Base-by-base conservation (phyloP, 352 stramenopile species). In the Globisporangium splendens region DNA sequence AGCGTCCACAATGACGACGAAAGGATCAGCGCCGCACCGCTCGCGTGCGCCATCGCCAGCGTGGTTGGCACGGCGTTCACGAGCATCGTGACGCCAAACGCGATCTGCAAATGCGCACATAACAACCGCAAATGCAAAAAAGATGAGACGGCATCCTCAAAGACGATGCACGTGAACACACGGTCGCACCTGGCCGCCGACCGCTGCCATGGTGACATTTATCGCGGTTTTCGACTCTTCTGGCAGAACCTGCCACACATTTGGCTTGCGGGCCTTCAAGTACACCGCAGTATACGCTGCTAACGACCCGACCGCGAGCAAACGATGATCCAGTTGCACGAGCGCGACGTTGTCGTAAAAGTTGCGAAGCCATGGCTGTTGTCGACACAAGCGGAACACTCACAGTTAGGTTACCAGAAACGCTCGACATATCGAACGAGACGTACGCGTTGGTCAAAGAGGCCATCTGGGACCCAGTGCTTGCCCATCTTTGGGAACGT, bases 311-410 rank as follows among this genome's bases (percentile, higher is more conserved):
- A 96, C 75, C 7, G 96, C 97, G 22, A 99, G 71, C 5, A 98
- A 47, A 38, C 97, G 86, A 69, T 99, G 96, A 69, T 99, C 93
- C 41, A 98, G 91, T 70, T 99, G 96, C 47, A 99, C 97, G 3
- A 92, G 95, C 11, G 95, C 96, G 21, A 95, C 96, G 64, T 98
- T 99, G 59, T 99, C 95, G 61, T 98, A 93, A 33, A 98, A 85
- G 61, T 99, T 99, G 58, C 86, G 79, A 63, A 87, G 84, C 62
- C 71, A 86, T 1, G 93, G 93, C 63, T 83, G 50, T 5, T 31
- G 43, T 33, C 4, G 4, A 59, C 12, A 47, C n/a, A 17, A 5
- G 28, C 8, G 7, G 10, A 8, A 47, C 14, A 56, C 0, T 3
- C 18, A 47, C 18, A 56, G 7, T n/a, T 14, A 50, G 20, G 13